Percentiles rank a stretch among this genome's conserved stretches.
phyloP scores from a whole-genome alignment of 106 monocot species.

The Allium cepa region DNA sequence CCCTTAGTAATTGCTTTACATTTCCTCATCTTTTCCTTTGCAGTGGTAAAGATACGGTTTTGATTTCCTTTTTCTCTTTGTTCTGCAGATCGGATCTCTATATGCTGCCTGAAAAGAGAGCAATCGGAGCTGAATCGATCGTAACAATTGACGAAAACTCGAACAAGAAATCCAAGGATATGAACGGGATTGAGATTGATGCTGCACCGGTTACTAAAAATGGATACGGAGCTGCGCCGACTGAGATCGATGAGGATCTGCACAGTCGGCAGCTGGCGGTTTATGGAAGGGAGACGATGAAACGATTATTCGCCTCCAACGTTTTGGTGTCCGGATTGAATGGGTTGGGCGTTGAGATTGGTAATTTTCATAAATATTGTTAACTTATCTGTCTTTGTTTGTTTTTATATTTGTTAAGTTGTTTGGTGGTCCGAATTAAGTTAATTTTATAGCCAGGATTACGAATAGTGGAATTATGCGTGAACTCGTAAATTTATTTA shows the following conservation, averaged over 20 bases:
- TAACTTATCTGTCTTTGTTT: background rate
- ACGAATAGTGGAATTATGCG: no score
- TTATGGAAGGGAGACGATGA: conserved; percentile 80
- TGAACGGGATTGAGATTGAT: conserved; percentile 29
- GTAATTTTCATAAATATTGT: conserved; percentile 10
- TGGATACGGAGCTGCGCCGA: background rate
- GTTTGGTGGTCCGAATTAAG: background rate
- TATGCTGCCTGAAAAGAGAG: conserved; percentile 72
- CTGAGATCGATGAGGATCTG: conserved; percentile 83
- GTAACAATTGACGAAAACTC: conserved; percentile 1
- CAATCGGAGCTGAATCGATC: conserved; percentile 19
- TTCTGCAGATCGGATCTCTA: conserved; percentile 35
- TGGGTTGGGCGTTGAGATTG: conserved; percentile 81
- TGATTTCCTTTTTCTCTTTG: background rate
- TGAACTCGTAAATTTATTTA: no score
- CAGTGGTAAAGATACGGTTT: no score
- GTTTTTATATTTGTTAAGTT: background rate
- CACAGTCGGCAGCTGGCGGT: conserved; percentile 86
- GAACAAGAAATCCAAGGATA: conserved; percentile 9
- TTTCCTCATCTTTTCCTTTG: no score
- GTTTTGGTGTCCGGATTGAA: conserved; percentile 66
- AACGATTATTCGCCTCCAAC: conserved; percentile 55
- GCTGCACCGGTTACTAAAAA: conserved; percentile 18
- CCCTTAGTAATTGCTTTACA: no score
- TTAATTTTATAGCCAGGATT: no score